Evolutionary conservation across 2,329 filamentous ascomycete genomes (phyloP), one percentile per base, ranked within the genome.

Genomic region (Fusarium equiseti): DNA sequence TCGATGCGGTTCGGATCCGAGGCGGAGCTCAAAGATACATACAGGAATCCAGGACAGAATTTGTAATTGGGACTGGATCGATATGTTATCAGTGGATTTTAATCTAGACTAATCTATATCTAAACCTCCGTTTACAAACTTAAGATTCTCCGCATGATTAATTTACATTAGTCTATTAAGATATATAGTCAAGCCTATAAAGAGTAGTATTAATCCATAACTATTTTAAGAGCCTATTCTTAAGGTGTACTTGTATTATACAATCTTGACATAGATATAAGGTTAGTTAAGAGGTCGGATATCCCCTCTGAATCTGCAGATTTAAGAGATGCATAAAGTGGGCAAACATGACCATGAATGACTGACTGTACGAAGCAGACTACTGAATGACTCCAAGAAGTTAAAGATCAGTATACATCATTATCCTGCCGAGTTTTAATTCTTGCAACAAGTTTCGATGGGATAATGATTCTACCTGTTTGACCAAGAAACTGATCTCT

Each of bases 1-100:
- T 40, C 43, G 18, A 48, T 55, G 66, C 64, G 63, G 64, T 45
- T 67, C 64, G 64, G 64, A 22, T 67, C 64, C 64, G 64, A 67
- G 44, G 50, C 49, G 63, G 63, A 67, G 63, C 50, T 13, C 9
- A 38, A 15, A 24, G 22, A 38, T 38, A 11, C 18, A 11, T n/a
- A 38, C 35, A 38, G 35, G 10, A n/a, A 38, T 38, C 18, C 18
- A 38, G 35, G 35, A 38, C 35, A 24, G 16, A 51, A 27, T 15
- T 9, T 20, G 26, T 18, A 15, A 42, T 24, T 42, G 13, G 26
- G 26, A 52, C n/a, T 52, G 50, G 32, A 43, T 52, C 13, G 13
- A 42, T 26, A 29, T 42, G 13, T 52, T 27, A 42, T 42, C 24
- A 42, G 24, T 52, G 24, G 31, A 27, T 42, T 13, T 18, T 18